Evolutionary conservation across 2,329 filamentous ascomycete species (phyloP).

Genomic region (Claviceps purpurea): DNA sequence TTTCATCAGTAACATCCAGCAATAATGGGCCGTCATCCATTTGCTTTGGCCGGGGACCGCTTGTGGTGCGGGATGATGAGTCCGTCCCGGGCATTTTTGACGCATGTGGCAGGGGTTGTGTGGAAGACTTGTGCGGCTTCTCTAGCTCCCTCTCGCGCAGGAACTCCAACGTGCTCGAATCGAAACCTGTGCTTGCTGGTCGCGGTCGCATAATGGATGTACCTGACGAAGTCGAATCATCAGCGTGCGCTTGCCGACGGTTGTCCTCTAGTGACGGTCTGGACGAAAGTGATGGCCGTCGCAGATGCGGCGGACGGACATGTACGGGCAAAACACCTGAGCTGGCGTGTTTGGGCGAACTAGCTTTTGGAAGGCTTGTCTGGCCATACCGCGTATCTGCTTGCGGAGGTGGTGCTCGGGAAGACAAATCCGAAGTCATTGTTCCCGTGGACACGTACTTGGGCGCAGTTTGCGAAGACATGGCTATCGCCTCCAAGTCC

Average conservation of each 20-base stretch:
- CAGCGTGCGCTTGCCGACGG: slow-evolving; percentile 9
- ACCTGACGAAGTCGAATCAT: slow-evolving; percentile 12
- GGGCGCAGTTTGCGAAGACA: slow-evolving; percentile 30
- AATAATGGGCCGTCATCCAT: slow-evolving; percentile 52
- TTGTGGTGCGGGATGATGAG: not conserved
- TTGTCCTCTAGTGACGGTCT: slow-evolving; percentile 11
- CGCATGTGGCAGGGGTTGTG: not conserved
- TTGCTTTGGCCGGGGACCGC: not conserved
- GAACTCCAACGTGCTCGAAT: slow-evolving; percentile 64
- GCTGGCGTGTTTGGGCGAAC: not conserved
- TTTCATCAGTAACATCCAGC: slow-evolving; percentile 56
- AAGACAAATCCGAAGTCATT: slow-evolving; percentile 54
- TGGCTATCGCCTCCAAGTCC: slow-evolving; percentile 45
- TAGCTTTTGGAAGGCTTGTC: slow-evolving; percentile 2
- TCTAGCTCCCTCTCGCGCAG: slow-evolving; percentile 60
- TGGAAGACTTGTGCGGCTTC: slow-evolving; percentile 20
- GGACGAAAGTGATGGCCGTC: slow-evolving; percentile 10
- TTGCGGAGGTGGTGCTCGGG: slow-evolving; percentile 25
- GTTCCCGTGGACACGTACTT: slow-evolving; percentile 52
- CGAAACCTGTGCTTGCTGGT: slow-evolving; percentile 71
- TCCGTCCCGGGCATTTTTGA: not conserved
- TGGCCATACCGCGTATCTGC: slow-evolving; percentile 9
- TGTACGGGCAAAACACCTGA: slow-evolving; percentile 8
- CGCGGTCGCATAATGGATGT: slow-evolving; percentile 39
- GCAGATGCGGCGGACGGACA: slow-evolving; percentile 13